Evolutionary conservation across 495 filamentous ascomycete genomes (phyloP).

Genomic region (Diplogelasinospora grovesii): DNA sequence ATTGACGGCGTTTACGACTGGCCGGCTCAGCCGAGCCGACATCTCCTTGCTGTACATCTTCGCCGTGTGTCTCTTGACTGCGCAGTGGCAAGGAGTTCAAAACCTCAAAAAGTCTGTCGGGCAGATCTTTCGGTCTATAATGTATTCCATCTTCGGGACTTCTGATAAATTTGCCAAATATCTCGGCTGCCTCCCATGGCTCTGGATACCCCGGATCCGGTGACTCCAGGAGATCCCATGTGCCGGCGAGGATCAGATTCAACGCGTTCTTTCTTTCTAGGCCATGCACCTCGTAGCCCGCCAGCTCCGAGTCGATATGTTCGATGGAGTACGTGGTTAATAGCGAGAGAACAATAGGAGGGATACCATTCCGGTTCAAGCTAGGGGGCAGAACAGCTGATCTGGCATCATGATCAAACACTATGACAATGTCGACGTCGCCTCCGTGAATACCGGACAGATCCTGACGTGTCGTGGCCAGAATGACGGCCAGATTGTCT

Average conservation of each 20-base stretch:
- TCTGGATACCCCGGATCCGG: constrained; percentile 17
- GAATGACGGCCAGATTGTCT: constrained; percentile 9
- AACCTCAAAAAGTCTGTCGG: constrained; percentile 31
- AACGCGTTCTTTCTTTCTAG: constrained; percentile 37
- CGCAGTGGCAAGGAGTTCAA: constrained; percentile 16
- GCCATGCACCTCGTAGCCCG: constrained; percentile 19
- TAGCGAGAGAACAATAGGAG: constrained; percentile 27
- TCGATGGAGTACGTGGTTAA: constrained; percentile 37
- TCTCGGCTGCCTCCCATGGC: constrained; percentile 27
- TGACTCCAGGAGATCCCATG: constrained; percentile 26
- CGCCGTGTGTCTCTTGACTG: constrained; percentile 6
- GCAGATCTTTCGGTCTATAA: constrained; percentile 30
- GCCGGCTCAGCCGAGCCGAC: constrained; percentile 8
- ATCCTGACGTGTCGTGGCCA: constrained; percentile 17
- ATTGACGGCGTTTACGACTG: constrained; percentile 32
- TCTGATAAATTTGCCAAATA: constrained; percentile 30
- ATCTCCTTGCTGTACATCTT: not conserved
- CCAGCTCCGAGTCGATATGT: constrained; percentile 36
- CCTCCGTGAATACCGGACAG: constrained; percentile 8
- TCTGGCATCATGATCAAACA: constrained; percentile 34
- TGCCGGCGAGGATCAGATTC: constrained; percentile 23
- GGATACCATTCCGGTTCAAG: constrained; percentile 7
- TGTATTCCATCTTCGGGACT: constrained; percentile 23
- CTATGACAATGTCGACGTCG: constrained; percentile 34
- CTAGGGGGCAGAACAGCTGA: constrained; percentile 9